Evolutionary conservation across 192 early-diverging fungal species (phyloP).

Genomic region (Glomus cerebriforme): DNA sequence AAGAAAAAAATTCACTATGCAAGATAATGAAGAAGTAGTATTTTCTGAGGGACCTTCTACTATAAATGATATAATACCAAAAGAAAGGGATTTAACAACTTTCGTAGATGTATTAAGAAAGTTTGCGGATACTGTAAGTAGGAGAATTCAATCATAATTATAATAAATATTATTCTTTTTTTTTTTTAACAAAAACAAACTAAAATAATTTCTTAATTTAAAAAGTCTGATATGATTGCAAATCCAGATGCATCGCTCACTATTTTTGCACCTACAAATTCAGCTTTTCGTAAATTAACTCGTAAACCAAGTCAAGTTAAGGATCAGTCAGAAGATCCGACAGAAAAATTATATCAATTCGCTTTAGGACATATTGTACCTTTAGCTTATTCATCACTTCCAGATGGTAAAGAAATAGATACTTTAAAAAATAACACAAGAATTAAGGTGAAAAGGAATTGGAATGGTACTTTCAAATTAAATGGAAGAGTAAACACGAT

Average conservation of each 20-base stretch:
- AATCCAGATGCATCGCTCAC: not conserved
- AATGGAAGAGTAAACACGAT: slow-evolving; percentile 6
- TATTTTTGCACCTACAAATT: slow-evolving; percentile 16
- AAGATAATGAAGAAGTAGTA: not conserved
- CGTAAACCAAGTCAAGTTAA: not conserved
- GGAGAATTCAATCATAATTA: too few species aligned
- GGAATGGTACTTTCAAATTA: not conserved
- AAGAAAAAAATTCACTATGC: not conserved
- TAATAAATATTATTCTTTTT: not conserved
- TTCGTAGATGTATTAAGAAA: slow-evolving; percentile 13
- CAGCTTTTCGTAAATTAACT: not conserved
- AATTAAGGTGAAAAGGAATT: not conserved
- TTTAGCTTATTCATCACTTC: not conserved
- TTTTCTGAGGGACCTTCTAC: slow-evolving; percentile 1
- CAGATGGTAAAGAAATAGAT: not conserved
- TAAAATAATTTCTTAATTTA: not conserved
- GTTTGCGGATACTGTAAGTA: slow-evolving; percentile 22
- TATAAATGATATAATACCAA: slow-evolving; percentile 26
- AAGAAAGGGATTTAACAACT: slow-evolving; percentile 25
- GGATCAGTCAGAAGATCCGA: not conserved
- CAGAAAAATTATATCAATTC: slow-evolving; percentile 17
- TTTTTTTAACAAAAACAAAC: not conserved
- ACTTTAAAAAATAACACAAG: not conserved
- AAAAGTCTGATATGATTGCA: not conserved
- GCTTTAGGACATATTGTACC: slow-evolving; percentile 15